Base-by-base conservation (phyloP, 129 eudicot species). In the Pseudognaphalium luteoalbum region DNA sequence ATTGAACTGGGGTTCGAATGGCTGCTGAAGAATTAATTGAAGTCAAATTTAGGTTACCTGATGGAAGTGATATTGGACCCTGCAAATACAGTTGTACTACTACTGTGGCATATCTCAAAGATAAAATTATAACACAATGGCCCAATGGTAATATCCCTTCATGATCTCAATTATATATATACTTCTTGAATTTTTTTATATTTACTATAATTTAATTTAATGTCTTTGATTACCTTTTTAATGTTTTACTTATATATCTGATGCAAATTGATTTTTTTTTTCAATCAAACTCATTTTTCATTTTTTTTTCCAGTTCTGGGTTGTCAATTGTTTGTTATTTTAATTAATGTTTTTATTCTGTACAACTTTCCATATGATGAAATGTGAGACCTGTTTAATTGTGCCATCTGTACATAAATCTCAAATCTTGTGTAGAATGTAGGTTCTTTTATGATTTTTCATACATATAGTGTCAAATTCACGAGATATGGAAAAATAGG, bases 21-120 rank as follows among this genome's bases (percentile, higher is more conserved):
- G 86, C 85, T 76, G 74, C 22, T 32, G 82, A 84, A 66, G 91
- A 87, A 29, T 71, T 84, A 81, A 71, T 87, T 62, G 85, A 84
- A 62, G 79, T 87, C 70, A 87, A 84, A 70, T 87, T 84, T 54
- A 81, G 86, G 83, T 76, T 87, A 76, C 83, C 87, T 76, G 88
- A 87, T 82, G 86, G 86, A 47, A 82, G 81, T 66, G 88, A 87
- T 70, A 85, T 87, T 85, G 87, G 87, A 57, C 87, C 92, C 19
- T 69, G 16, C 85, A 85, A 85, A 74, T 87, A 76, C 76, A 74
- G 58, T 61, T 80, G 84, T 52, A 71, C 32, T 34, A 54, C 88
- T 59, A 82, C 92, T 71, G 89, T 87, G 44, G 86, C 73, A 28
- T 77, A 72, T 77, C 87, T 87, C 77, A 87, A 87, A 79, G 85